A percentile compares a stretch with the other conserved stretches of the same genome.
These are phyloP conservation scores for Helotiales sp. DNA, from an alignment of 2,329 filamentous ascomycete species.

Conservation along the genomic window DNA sequence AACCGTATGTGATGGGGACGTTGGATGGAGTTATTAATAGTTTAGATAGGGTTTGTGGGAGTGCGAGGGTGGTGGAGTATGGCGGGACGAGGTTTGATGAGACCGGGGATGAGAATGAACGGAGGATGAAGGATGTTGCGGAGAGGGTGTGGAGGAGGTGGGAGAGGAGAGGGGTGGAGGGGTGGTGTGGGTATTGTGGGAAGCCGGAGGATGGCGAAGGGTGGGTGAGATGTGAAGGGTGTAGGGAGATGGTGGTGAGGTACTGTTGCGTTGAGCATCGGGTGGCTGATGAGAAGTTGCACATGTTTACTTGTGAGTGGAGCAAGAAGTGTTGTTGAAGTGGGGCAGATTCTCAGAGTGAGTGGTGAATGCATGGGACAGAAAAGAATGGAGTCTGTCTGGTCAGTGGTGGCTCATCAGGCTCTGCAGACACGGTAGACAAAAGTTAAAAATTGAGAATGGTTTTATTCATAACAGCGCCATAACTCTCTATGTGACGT, in stretches of 20 bases:
- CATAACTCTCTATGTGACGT: no score
- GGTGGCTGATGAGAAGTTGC: constrained; percentile 6
- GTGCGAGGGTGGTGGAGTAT: not conserved
- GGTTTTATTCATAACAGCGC: no score
- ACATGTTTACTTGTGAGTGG: constrained; percentile 14
- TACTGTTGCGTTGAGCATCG: constrained; percentile 15
- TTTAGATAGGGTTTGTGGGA: not conserved
- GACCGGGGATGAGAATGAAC: not conserved
- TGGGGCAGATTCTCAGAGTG: not conserved
- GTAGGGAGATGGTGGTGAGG: not conserved
- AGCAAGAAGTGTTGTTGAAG: not conserved
- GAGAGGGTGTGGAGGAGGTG: constrained; percentile 11
- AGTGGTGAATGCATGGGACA: not conserved
- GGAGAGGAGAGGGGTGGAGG: constrained; percentile 8
- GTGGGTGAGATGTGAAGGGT: not conserved
- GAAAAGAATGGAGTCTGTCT: no score
- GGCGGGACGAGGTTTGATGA: not conserved
- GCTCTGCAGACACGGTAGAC: no score
- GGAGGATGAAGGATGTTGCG: constrained; percentile 6
- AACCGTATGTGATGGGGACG: constrained; percentile 7
- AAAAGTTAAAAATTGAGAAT: no score
- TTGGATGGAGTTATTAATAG: not conserved
- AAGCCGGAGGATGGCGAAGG: not conserved
- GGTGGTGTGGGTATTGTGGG: constrained; percentile 17
- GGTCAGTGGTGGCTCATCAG: no score